Base-by-base conservation (phyloP, 305 asterid species). In the Fraxinus greggii region DNA sequence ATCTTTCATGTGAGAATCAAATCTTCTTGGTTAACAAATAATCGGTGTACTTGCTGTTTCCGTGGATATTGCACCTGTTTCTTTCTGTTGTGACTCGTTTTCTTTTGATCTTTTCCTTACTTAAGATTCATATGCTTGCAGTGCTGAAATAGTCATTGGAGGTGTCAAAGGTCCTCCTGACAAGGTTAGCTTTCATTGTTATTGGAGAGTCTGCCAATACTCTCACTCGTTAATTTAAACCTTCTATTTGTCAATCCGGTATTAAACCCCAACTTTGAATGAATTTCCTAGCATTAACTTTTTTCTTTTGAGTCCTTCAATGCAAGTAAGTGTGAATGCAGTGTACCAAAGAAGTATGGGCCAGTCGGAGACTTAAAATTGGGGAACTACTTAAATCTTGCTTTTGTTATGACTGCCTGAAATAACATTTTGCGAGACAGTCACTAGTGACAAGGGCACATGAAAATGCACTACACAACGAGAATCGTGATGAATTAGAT, bases 131-230 rank as follows among this genome's bases (percentile, higher is more conserved):
- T 82, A 51, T 67, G 72, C 84, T 87, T 89, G 92, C 97, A 96
- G 99, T 32, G 99, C 99, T 91, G 98, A 96, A 79, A 94, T 94
- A 67, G 81, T 94, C 84, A 85, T 89, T n/a, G 99, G 99, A 88
- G 94, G 97, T 51, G 89, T 91, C 1, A 94, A 91, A 85, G 98
- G 98, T 77, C 99, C 99, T 24, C 94, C 95, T 5, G 90, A 96
- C 87, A 93, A 91, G 99, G 98, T 96, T 86, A 83, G 91, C 83
- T 78, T 85, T 75, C 70, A 65, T 73, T 45, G 26, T 33, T 19
- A 29, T 23, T 76, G 10, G 59, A 28, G 54, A 21, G 79, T 76
- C 31, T 45, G 15, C 42, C 10, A 54, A 23, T 35, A 69, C 33
- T 74, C 33, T 24, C 23, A 19, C 45, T 31, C 72, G 70, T 9